Conservation (phyloP, 2,329 filamentous ascomycete genomes). For the Xylariaceae sp. region DNA sequence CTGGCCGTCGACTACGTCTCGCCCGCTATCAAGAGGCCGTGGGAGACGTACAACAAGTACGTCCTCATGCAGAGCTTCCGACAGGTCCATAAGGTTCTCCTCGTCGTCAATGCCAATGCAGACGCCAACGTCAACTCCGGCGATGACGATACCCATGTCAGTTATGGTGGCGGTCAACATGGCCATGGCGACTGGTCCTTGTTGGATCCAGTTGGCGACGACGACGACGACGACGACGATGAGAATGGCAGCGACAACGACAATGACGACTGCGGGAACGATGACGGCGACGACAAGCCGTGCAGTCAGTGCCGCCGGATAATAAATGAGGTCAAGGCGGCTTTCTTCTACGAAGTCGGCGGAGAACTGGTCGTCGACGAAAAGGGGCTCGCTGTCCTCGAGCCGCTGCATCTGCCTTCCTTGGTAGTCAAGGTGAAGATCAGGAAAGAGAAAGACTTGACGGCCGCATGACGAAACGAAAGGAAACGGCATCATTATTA, state of each 20-base stretch:
- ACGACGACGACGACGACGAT: conserved; percentile 22
- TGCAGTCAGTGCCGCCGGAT: conserved; percentile 20
- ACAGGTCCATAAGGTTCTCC: conserved; percentile 30
- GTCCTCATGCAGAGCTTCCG: conserved; percentile 37
- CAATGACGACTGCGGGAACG: conserved; percentile 23
- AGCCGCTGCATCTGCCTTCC: conserved; percentile 22
- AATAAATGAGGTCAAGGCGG: conserved; percentile 26
- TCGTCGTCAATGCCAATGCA: too few species aligned
- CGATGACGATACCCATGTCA: conserved; percentile 14
- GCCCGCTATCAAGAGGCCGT: conserved; percentile 39
- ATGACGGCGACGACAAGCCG: conserved; percentile 21
- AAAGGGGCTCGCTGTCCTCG: conserved; percentile 17
- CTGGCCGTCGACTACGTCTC: conserved; percentile 44
- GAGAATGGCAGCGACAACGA: conserved; percentile 20
- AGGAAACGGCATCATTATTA: too few species aligned
- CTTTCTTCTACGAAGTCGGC: conserved; percentile 29
- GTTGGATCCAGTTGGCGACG: too few species aligned
- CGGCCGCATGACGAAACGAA: too few species aligned
- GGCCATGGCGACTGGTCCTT: conserved; percentile 17
- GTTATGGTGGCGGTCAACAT: conserved; percentile 3
- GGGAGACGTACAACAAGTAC: conserved; percentile 48
- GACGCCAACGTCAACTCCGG: too few species aligned
- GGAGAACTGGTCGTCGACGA: conserved; percentile 16
- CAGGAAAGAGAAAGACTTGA: too few species aligned
- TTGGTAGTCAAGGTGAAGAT: conserved; percentile 28